Evolutionary conservation across 306 rosid species (phyloP), one percentile per base, ranked within the genome.

Genomic region (Casuarina equisetifolia): DNA sequence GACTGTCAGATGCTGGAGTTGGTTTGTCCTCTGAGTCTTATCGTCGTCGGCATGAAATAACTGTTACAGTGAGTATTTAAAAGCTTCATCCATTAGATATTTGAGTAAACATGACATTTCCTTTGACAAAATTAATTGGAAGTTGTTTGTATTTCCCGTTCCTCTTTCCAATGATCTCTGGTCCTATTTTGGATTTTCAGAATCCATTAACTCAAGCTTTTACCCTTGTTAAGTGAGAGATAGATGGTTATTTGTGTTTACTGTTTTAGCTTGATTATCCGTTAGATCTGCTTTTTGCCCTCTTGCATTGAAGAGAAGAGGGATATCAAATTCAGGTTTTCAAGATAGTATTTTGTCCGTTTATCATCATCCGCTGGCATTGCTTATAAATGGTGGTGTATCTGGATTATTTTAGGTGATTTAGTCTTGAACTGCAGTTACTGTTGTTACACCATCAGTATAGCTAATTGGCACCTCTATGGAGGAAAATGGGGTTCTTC

Each of bases 1-100:
- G 82, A 75, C 55, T 83, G 74, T 81, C 86, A 42, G 97, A 91
- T 81, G 86, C 80, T 35, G 98, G 90, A 84, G 86, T 82, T 74
- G 92, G 88, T 73, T 66, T 92, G 84, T 85, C 97, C 32, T 80
- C 96, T 1, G 97, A 91, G 75, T 39, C 97, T 67, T 96, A 91
- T 83, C 85, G 98, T 57, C 94, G 82, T 19, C 89, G 86, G 57
- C 98, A 96, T 86, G 99, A 96, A 87, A 96, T 96, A 71, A 74
- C 93, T 84, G 90, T 85, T 78, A 36, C 82, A 76, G 99, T 96
- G 79, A 92, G 98, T 88, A 70, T 64, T 38, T 13, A 40, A 36
- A n/a, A 48, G 39, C 57, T 40, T 59, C 57, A 50, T 66, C 50
- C 52, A 19, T 66, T 54, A 43, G 57, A 52, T 45, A 67, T 67